These are phyloP conservation scores for Talaromyces sp. DNA, from an alignment of 2,329 filamentous ascomycete genomes.

Conservation along the genomic window DNA sequence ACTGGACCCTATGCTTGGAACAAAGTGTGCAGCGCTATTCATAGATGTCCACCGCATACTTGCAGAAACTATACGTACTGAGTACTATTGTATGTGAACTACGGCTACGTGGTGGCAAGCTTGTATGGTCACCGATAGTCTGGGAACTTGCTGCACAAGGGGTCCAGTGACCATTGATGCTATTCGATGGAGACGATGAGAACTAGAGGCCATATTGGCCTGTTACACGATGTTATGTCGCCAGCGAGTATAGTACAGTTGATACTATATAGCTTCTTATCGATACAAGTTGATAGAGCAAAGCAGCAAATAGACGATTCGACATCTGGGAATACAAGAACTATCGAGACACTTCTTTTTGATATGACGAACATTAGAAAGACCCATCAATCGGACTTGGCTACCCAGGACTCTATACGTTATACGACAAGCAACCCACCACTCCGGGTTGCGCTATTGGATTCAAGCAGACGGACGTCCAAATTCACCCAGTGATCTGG, in stretches of 20 bases:
- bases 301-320: slow-evolving; percentile 50
- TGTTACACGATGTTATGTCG: slow-evolving; percentile 33
- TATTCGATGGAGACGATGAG: slow-evolving; percentile 24
- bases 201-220: slow-evolving; percentile 26
- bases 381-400: slow-evolving; percentile 33
- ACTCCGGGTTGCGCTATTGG: not conserved
- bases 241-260: slow-evolving; percentile 46
- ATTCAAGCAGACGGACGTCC: not conserved
- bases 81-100: slow-evolving; percentile 11
- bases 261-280: slow-evolving; percentile 63
- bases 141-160: slow-evolving; percentile 12
- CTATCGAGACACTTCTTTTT: slow-evolving; percentile 59
- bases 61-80: slow-evolving; percentile 10
- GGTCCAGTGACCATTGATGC: slow-evolving; percentile 15
- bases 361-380: slow-evolving; percentile 67
- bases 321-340: slow-evolving; percentile 33
- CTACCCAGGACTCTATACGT: slow-evolving; percentile 4
- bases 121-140: not conserved
- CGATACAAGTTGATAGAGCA: slow-evolving; percentile 68
- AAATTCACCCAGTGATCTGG: not conserved
- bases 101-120: slow-evolving; percentile 9
- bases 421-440: not conserved
- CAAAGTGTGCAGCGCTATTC: slow-evolving; percentile 11
- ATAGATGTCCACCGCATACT: slow-evolving; percentile 13
- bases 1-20: not conserved